These are phyloP conservation scores for Mesembryanthemum crystallinum DNA, from an alignment of 148 eudicot genomes.

Conservation along the genomic window DNA sequence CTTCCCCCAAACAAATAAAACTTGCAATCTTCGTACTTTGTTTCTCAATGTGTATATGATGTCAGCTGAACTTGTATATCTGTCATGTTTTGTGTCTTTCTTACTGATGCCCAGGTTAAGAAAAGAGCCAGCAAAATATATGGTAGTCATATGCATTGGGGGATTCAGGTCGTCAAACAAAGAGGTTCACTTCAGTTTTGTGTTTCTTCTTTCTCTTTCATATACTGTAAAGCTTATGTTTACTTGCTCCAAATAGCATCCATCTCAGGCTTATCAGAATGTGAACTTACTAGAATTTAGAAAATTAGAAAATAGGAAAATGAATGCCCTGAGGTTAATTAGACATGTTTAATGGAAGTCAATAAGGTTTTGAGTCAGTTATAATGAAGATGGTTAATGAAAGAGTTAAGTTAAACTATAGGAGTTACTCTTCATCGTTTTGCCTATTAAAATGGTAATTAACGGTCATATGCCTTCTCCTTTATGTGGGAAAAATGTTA, in stretches of 20 bases:
- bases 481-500: conserved; percentile 73
- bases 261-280: not conserved
- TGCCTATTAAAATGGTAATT: not conserved
- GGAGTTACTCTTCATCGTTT: not conserved
- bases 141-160: conserved; percentile 79
- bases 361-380: too few species aligned
- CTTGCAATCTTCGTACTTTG: not conserved
- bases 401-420: not conserved
- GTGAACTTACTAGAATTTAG: not conserved
- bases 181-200: conserved; percentile 88
- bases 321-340: not conserved
- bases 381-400: too few species aligned
- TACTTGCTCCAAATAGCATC: not conserved
- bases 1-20: not conserved
- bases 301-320: conserved; percentile 5
- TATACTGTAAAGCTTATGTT: not conserved
- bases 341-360: not conserved
- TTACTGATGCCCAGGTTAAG: too few species aligned
- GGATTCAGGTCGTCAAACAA: conserved; percentile 94
- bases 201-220: too few species aligned
- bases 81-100: too few species aligned
- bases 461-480: conserved; percentile 10
- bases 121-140: too few species aligned
- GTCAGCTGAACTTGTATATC: too few species aligned
- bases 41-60: not conserved